These are phyloP conservation scores for Entonaema liquescens DNA, from an alignment of 495 filamentous ascomycete genomes.

Conservation along the genomic window DNA sequence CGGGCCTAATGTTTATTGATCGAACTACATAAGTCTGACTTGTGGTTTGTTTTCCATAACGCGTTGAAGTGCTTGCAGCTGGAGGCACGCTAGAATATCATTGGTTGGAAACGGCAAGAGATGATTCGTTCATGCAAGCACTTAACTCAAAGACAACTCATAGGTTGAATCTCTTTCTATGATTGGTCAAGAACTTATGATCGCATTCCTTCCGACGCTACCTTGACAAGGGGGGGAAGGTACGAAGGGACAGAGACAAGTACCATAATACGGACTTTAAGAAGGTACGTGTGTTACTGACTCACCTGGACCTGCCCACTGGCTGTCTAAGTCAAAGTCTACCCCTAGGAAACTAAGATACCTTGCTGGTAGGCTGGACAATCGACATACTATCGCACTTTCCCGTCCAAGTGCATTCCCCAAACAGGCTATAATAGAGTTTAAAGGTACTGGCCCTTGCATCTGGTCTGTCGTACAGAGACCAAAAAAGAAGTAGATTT, in stretches of 20 bases:
- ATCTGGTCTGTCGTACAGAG: conserved; percentile 39
- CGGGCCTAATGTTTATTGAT: conserved; percentile 21
- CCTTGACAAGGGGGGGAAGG: conserved; percentile 16
- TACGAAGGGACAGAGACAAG: not conserved
- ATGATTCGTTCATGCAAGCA: conserved; percentile 41
- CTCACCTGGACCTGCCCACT: not conserved
- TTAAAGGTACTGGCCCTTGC: conserved; percentile 41
- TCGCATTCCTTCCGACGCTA: conserved; percentile 29
- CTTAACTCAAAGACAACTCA: conserved; percentile 39
- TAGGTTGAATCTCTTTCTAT: conserved; percentile 11
- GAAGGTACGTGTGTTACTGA: conserved; percentile 4
- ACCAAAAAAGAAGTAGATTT: conserved; percentile 17
- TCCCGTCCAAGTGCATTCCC: conserved; percentile 16
- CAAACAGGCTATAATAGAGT: conserved; percentile 38
- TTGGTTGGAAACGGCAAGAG: conserved; percentile 6
- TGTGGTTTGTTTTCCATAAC: conserved; percentile 27
- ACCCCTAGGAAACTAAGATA: no score
- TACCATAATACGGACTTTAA: not conserved
- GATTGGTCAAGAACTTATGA: conserved; percentile 26
- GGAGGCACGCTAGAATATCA: conserved; percentile 15
- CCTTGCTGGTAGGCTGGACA: not conserved
- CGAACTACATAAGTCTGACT: not conserved
- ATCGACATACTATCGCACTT: not conserved
- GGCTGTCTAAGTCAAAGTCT: not conserved
- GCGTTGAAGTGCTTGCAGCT: conserved; percentile 37